phyloP scores from a whole-genome alignment of 768 basidiomycete species.

The Tulasnella calospora region DNA sequence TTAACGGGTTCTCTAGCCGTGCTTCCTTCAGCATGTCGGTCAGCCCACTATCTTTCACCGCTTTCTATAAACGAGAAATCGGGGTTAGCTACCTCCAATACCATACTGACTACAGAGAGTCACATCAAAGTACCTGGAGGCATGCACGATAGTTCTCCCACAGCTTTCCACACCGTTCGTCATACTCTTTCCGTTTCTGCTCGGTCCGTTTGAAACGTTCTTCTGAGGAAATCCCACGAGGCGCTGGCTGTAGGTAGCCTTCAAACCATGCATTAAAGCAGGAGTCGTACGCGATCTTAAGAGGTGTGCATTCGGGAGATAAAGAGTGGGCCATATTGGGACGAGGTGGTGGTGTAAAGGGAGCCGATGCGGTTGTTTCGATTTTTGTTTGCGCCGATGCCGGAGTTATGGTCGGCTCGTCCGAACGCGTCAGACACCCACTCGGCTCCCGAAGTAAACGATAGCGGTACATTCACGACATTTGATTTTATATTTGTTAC shows the following conservation, averaged over 20 bases:
- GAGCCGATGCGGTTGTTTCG: neutral
- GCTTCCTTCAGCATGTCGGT: slow-evolving; percentile 74
- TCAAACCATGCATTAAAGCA: slow-evolving; percentile 99
- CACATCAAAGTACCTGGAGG: slow-evolving; percentile 58
- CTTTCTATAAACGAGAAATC: slow-evolving; percentile 49
- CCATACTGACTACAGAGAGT: neutral
- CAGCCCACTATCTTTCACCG: slow-evolving; percentile 71
- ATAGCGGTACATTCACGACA: neutral
- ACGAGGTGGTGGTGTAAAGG: neutral
- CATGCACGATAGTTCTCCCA: slow-evolving; percentile 80
- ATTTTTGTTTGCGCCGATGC: neutral
- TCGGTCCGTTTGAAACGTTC: slow-evolving; percentile 59
- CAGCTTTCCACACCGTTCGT: slow-evolving; percentile 73
- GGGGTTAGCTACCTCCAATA: neutral
- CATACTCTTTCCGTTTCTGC: slow-evolving; percentile 82
- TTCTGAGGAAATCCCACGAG: slow-evolving; percentile 36
- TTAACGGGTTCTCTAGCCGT: slow-evolving; percentile 64
- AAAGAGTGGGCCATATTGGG: slow-evolving; percentile 70
- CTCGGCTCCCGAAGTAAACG: neutral
- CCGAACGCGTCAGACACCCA: neutral
- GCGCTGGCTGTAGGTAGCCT: slow-evolving; percentile 79
- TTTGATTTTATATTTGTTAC: neutral
- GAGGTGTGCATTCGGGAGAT: slow-evolving; percentile 76
- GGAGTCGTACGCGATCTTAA: slow-evolving; percentile 84
- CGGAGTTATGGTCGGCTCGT: neutral